Conservation (phyloP, 495 filamentous ascomycete species). For the Trichoderma gamsii region DNA sequence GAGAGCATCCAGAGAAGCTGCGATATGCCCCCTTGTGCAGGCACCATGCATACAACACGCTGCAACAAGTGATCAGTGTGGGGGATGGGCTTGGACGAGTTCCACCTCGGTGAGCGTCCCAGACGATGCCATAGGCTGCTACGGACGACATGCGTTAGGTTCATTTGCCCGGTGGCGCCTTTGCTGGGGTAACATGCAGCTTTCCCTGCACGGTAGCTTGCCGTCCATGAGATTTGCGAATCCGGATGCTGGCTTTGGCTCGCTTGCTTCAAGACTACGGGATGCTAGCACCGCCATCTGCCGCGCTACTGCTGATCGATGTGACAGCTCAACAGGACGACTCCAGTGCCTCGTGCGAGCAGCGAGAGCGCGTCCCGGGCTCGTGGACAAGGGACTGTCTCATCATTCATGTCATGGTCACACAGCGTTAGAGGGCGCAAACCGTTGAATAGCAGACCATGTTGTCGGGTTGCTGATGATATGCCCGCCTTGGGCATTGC, state of each 20-base stretch:
- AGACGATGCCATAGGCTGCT: neutral
- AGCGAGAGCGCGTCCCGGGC: neutral
- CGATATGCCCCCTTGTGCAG: neutral
- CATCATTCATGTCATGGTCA: neutral
- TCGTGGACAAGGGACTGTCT: neutral
- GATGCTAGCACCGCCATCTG: neutral
- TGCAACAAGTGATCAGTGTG: neutral
- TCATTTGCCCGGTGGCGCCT: neutral
- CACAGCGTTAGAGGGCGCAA: neutral
- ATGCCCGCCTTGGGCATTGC: neutral
- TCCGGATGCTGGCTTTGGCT: neutral
- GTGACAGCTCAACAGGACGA: neutral
- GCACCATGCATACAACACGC: slow-evolving; percentile 1
- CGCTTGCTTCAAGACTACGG: neutral
- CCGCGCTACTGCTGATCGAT: neutral
- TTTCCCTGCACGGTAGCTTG: neutral
- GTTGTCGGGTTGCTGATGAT: neutral
- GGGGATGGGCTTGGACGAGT: neutral
- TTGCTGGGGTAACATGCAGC: slow-evolving; percentile 1
- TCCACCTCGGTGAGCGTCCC: slow-evolving; percentile 7
- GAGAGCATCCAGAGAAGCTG: neutral
- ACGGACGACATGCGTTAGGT: neutral
- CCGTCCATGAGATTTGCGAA: neutral
- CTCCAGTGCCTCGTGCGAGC: neutral
- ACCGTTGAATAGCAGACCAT: slow-evolving; percentile 1